Evolutionary conservation across 2,329 filamentous ascomycete species (phyloP).

Genomic region (Alternaria longipes): DNA sequence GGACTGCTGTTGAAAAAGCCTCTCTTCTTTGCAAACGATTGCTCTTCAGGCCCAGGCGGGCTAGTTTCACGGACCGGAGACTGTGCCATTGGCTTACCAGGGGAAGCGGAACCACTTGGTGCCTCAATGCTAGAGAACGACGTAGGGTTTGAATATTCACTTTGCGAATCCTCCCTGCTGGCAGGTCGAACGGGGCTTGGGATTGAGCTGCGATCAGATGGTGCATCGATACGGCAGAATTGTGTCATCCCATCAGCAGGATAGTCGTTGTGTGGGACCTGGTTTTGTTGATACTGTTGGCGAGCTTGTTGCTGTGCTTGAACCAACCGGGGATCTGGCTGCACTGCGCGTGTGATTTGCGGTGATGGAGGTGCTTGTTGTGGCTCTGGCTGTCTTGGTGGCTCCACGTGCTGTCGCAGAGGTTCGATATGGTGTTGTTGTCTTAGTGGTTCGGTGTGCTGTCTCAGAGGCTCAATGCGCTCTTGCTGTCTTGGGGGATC

Average conservation of each 20-base stretch:
- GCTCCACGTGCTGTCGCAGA: slow-evolving; percentile 9
- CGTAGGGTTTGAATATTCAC: slow-evolving; percentile 88
- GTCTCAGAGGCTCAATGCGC: slow-evolving; percentile 1
- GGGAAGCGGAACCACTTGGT: slow-evolving; percentile 76
- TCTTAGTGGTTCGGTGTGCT: slow-evolving; percentile 1
- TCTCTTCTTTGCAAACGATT: slow-evolving; percentile 73
- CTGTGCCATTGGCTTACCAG: slow-evolving; percentile 65
- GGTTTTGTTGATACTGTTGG: slow-evolving; percentile 56
- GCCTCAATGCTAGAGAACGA: slow-evolving; percentile 89
- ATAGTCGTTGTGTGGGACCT: slow-evolving; percentile 92
- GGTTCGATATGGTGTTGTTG: slow-evolving; percentile 14
- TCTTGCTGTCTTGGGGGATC: slow-evolving; percentile 14
- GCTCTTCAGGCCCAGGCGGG: slow-evolving; percentile 42
- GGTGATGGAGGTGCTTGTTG: slow-evolving; percentile 13
- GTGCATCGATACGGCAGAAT: slow-evolving; percentile 82
- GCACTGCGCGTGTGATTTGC: slow-evolving; percentile 30
- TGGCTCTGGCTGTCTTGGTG: slow-evolving; percentile 14
- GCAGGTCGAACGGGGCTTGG: slow-evolving; percentile 76
- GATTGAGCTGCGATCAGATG: slow-evolving; percentile 73
- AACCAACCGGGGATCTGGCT: slow-evolving; percentile 48
- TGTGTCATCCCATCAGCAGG: slow-evolving; percentile 97
- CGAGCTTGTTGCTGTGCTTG: slow-evolving; percentile 50
- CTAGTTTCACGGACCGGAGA: slow-evolving; percentile 33
- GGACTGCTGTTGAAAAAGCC: slow-evolving; percentile 94
- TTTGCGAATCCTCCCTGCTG: slow-evolving; percentile 88